Evolutionary conservation across 208 protist species (phyloP).

Genomic region (Leptomonas seymouri): DNA sequence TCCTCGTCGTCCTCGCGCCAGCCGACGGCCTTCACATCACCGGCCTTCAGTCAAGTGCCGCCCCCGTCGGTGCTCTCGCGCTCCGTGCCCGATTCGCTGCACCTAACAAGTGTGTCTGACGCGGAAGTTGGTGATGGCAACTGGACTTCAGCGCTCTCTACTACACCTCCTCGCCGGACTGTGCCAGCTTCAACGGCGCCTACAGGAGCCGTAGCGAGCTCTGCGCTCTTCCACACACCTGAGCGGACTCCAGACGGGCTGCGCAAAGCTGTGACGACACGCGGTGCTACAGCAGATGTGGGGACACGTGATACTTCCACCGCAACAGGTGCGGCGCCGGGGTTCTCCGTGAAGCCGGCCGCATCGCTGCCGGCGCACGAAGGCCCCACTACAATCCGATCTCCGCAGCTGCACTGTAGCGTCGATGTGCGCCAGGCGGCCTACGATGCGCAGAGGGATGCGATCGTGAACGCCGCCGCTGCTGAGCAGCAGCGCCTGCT

Average conservation of each 20-base stretch:
- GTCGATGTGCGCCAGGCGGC: conserved; percentile 10
- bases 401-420: not conserved
- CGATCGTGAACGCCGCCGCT: conserved; percentile 23
- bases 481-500: conserved; percentile 38
- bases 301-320: no score
- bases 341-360: not conserved
- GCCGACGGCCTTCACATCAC: conserved; percentile 21
- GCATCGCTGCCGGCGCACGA: not conserved
- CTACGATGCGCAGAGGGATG: conserved; percentile 17
- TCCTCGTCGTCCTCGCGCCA: conserved; percentile 7
- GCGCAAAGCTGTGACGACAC: no score
- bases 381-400: not conserved
- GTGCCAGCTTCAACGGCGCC: not conserved
- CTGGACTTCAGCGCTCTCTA: not conserved
- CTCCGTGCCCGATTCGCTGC: not conserved
- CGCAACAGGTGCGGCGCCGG: not conserved
- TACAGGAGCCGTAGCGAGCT: not conserved
- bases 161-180: not conserved
- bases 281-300: no score
- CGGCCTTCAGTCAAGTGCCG: conserved; percentile 15
- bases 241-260: not conserved
- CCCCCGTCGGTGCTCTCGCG: not conserved
- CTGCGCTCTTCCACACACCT: conserved; percentile 13
- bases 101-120: not conserved
- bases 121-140: not conserved